Conservation (phyloP, 73 alveolate genomes). For the Tetrahymena borealis region DNA sequence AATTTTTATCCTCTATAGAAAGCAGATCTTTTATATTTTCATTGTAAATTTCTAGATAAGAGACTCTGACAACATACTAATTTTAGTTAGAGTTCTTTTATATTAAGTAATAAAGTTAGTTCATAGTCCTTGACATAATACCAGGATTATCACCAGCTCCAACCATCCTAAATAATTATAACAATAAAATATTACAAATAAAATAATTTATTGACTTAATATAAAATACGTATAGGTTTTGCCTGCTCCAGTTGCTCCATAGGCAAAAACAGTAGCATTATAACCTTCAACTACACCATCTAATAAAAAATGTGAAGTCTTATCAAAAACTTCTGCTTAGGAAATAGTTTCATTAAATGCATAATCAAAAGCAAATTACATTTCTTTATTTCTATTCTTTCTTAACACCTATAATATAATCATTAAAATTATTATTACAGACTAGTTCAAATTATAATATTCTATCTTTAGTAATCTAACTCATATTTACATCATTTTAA, state of each 20-base stretch:
- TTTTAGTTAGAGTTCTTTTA: slow-evolving; percentile 54
- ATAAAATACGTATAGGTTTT: slow-evolving; percentile 72
- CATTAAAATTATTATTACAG: background rate
- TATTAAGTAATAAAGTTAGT: slow-evolving; percentile 66
- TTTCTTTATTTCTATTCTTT: slow-evolving; percentile 38
- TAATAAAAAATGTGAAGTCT: slow-evolving; percentile 63
- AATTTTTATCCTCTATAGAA: slow-evolving; percentile 56
- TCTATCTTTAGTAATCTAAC: background rate
- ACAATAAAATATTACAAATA: slow-evolving; percentile 50
- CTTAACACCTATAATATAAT: slow-evolving; percentile 16
- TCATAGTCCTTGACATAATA: slow-evolving; percentile 71
- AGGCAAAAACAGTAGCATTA: slow-evolving; percentile 85
- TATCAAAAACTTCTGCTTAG: slow-evolving; percentile 41
- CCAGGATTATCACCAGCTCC: slow-evolving; percentile 84
- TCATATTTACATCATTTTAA: background rate
- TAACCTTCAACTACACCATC: slow-evolving; percentile 67
- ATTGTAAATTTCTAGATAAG: slow-evolving; percentile 91
- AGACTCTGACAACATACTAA: slow-evolving; percentile 73
- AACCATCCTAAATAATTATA: slow-evolving; percentile 64
- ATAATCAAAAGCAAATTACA: slow-evolving; percentile 33
- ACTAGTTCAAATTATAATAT: background rate
- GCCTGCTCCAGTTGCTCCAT: slow-evolving; percentile 90
- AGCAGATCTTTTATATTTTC: slow-evolving; percentile 86
- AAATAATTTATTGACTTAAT: slow-evolving; percentile 7
- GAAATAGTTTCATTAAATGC: slow-evolving; percentile 28